Conservation (phyloP, 148 eudicot genomes). For the Pouteria glomerata region DNA sequence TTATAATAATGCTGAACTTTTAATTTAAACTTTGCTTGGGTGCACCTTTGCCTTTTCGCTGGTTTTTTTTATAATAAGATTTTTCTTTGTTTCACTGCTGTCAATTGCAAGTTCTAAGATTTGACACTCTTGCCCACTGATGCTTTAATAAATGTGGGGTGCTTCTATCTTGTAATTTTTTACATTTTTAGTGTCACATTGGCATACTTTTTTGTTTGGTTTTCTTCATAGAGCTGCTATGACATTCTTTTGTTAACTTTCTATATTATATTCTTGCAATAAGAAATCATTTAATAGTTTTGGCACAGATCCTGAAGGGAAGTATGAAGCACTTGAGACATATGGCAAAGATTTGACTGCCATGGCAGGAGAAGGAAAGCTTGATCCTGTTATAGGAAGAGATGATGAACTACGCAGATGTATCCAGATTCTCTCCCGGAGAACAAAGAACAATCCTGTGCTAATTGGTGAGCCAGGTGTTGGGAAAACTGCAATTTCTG, state of each 20-base stretch:
- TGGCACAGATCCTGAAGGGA: constrained; percentile 81
- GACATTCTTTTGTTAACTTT: constrained; percentile 11
- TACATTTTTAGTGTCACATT: constrained; percentile 41
- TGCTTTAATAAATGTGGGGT: not conserved
- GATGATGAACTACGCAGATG: constrained; percentile 97
- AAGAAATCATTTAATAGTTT: constrained; percentile 8
- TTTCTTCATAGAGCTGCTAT: constrained; percentile 27
- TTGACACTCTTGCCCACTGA: not conserved
- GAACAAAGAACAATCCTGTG: constrained; percentile 96
- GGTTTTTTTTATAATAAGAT: not conserved
- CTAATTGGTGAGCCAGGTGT: constrained; percentile 99
- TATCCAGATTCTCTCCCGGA: constrained; percentile 89
- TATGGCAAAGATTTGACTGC: constrained; percentile 95
- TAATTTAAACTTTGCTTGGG: not conserved
- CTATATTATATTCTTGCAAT: constrained; percentile 34
- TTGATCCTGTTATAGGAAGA: constrained; percentile 97
- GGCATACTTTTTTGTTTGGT: not conserved
- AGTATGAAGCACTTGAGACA: constrained; percentile 89
- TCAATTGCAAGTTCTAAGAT: not conserved
- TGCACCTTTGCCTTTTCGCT: not conserved
- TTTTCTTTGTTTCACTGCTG: not conserved
- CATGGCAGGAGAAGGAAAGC: constrained; percentile 89
- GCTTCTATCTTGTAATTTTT: constrained; percentile 11
- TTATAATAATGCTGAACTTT: not conserved
- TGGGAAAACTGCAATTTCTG: constrained; percentile 97